Percentiles rank a stretch among this genome's conserved stretches.
Conservation (phyloP, 768 basidiomycete species). For the Rubroboletus satanas region DNA sequence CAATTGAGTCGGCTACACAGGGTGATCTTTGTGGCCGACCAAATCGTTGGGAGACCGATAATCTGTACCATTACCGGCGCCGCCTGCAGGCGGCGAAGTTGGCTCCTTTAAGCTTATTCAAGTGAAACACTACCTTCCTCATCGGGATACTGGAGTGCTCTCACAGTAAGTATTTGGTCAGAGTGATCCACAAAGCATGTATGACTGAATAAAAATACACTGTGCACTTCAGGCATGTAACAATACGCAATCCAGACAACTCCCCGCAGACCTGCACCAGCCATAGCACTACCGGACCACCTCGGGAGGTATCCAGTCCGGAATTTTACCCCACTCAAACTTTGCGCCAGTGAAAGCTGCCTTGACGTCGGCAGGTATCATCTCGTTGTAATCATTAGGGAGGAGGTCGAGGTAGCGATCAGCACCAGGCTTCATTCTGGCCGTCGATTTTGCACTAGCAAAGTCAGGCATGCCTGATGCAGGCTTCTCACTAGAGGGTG, state of each 20-base stretch:
- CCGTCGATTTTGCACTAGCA: constrained; percentile 27
- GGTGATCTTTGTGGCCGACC: background rate
- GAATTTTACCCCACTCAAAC: constrained; percentile 69
- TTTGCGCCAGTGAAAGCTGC: constrained; percentile 52
- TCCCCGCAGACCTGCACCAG: background rate
- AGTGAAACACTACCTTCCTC: constrained; percentile 7
- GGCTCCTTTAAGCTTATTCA: background rate
- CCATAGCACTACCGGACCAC: constrained; percentile 43
- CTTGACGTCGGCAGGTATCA: constrained; percentile 47
- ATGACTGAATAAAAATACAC: constrained; percentile 5
- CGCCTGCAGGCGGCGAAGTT: background rate
- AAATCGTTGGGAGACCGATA: constrained; percentile 12
- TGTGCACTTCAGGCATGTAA: background rate
- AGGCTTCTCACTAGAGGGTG: constrained; percentile 20
- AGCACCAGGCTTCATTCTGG: constrained; percentile 40
- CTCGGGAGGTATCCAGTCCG: constrained; percentile 70
- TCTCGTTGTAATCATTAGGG: constrained; percentile 54
- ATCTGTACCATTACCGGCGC: background rate
- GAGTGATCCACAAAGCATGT: background rate
- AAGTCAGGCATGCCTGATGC: constrained; percentile 33
- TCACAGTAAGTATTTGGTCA: background rate
- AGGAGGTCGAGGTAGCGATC: constrained; percentile 56
- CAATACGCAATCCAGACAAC: background rate
- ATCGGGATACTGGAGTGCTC: constrained; percentile 6
- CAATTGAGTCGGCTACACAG: constrained; percentile 15